phyloP scores from a whole-genome alignment of 2,329 filamentous ascomycete genomes.

The Meredithiella fracta region DNA sequence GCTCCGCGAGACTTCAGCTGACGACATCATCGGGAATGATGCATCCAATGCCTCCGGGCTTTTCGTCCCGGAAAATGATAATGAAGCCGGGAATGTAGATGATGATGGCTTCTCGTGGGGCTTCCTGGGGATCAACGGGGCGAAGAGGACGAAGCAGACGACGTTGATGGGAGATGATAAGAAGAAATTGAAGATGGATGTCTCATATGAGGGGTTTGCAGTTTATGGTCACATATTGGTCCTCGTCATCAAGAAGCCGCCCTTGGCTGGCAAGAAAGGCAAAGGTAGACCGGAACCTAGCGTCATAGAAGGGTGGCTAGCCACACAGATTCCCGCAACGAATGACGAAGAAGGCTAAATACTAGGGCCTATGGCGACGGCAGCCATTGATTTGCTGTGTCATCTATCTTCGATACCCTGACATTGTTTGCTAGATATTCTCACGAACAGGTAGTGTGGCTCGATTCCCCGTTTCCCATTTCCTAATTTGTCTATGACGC shows the following conservation, averaged over 20 bases:
- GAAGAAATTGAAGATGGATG: constrained; percentile 77
- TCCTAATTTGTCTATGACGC: too few species aligned
- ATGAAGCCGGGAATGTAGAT: neutral
- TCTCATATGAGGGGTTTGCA: constrained; percentile 85
- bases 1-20: neutral
- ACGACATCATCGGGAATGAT: neutral
- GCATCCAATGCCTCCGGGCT: neutral
- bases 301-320: constrained; percentile 78
- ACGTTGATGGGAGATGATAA: constrained; percentile 46
- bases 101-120: neutral
- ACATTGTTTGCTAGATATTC: too few species aligned
- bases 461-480: too few species aligned
- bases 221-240: constrained; percentile 90
- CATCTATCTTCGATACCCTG: neutral
- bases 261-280: constrained; percentile 18
- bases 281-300: constrained; percentile 38
- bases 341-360: constrained; percentile 5
- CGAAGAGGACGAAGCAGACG: constrained; percentile 29
- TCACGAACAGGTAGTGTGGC: neutral
- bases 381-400: too few species aligned
- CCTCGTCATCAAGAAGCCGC: constrained; percentile 60
- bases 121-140: constrained; percentile 15
- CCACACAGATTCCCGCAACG: constrained; percentile 46
- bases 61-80: constrained; percentile 7
- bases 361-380: too few species aligned